Conservation (phyloP, 306 rosid species). For the Begonia loranthoides region DNA sequence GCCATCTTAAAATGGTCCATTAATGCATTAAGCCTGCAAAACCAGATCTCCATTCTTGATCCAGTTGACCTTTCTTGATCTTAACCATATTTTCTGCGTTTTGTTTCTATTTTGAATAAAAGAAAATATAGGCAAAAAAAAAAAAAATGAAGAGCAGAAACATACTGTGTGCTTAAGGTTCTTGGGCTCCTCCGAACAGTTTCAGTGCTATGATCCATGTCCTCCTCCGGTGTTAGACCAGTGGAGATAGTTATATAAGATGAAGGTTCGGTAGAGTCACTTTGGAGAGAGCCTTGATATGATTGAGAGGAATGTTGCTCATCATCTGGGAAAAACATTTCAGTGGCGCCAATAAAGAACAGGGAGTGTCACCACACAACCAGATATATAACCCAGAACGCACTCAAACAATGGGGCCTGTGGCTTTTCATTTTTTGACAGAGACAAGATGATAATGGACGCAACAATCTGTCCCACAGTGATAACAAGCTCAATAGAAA, state of each 20-base stretch:
- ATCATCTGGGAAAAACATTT: slow-evolving; percentile 49
- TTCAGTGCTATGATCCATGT: slow-evolving; percentile 36
- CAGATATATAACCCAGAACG: slow-evolving; percentile 82
- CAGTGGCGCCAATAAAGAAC: slow-evolving; percentile 86
- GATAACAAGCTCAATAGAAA: slow-evolving; percentile 75
- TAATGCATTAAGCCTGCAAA: slow-evolving; percentile 52
- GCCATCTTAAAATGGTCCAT: slow-evolving; percentile 88
- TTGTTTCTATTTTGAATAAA: no score
- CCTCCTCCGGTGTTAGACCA: slow-evolving; percentile 54
- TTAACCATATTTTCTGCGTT: no score
- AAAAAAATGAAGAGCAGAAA: no score
- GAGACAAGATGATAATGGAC: slow-evolving; percentile 54
- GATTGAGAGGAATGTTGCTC: slow-evolving; percentile 59
- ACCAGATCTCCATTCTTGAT: no score
- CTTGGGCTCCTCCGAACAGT: slow-evolving; percentile 34
- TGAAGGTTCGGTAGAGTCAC: no score
- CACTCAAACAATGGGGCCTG: slow-evolving; percentile 70
- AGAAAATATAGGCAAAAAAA: slow-evolving; percentile 8
- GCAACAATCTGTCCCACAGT: slow-evolving; percentile 77
- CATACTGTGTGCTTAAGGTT: slow-evolving; percentile 34
- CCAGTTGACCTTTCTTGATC: no score
- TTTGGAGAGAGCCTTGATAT: slow-evolving; percentile 63
- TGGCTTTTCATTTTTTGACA: slow-evolving; percentile 76
- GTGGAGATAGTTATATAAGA: slow-evolving; percentile 53
- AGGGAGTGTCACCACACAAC: slow-evolving; percentile 86